Percentiles rank a stretch among this genome's conserved stretches.
These are phyloP conservation scores for Taphrina pruni DNA, from an alignment of 1,139 yeast species.

Conservation along the genomic window DNA sequence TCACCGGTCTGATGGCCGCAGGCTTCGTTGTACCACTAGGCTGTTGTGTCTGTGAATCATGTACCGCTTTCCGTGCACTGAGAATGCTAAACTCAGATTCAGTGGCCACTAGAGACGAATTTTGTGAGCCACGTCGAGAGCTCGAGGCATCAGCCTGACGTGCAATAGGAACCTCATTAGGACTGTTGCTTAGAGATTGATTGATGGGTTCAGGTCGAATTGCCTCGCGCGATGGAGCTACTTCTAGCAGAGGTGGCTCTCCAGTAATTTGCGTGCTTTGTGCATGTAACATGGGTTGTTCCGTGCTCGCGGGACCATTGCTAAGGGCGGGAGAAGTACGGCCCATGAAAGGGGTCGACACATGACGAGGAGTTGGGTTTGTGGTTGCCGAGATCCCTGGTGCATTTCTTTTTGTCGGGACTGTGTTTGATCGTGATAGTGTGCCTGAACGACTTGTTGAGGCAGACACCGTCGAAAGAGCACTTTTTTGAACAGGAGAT, in stretches of 20 bases:
- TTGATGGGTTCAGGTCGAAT: background rate
- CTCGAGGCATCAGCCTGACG: background rate
- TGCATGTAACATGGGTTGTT: background rate
- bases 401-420: conserved; percentile 31
- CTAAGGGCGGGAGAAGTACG: background rate
- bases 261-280: background rate
- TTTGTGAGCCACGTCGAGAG: conserved; percentile 26
- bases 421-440: conserved; percentile 34
- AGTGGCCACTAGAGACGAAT: conserved; percentile 20
- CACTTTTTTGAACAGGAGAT: background rate
- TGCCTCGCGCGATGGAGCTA: background rate
- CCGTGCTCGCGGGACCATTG: background rate
- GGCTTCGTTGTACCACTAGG: background rate
- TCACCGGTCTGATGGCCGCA: conserved; percentile 1
- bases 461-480: background rate
- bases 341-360: conserved; percentile 10
- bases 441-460: conserved; percentile 3
- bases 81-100: conserved; percentile 27
- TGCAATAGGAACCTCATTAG: background rate
- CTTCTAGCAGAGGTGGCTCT: background rate
- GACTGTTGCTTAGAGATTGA: background rate
- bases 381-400: background rate
- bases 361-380: conserved; percentile 20
- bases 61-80: conserved; percentile 4
- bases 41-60: background rate